Base-by-base conservation (phyloP, 805 yeast genomes). In the Metschnikowia lunata region DNA sequence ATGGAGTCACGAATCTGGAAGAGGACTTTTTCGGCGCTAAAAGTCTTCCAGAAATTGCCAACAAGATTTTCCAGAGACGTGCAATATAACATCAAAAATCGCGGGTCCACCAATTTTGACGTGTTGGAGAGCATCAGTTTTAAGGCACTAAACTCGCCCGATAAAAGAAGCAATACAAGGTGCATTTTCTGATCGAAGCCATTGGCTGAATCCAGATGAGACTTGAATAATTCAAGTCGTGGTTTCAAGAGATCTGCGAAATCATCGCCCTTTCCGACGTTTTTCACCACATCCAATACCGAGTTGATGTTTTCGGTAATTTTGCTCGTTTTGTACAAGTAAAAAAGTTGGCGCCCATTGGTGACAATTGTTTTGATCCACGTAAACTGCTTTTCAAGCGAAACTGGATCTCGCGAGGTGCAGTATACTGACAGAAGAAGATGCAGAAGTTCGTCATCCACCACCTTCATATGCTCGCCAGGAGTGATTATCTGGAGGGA, bases 371-470 rank as follows among this genome's bases (percentile, higher is more conserved):
- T 31, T n/a, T 36, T 30, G 27, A 43, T 33, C 4, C 13, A 26
- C 11, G 23, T 27, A 18, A 42, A 47, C 27, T 36, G 41, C 18
- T 43, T 47, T 11, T 29, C 30, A 2, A 40, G 47, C n/a, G 37
- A 34, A 6, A 37, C 40, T 14, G 27, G 33, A 9, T 36, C 26
- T 7, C 48, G 36, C 4, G 38, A 32, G 8, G 28, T 10, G 30
- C 39, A 48, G 10, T 42, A 28, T 6, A 37, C 42, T 6, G 31
- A 27, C n/a, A 39, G 30, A 7, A 45, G 39, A 8, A 36, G 6
- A 12, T 15, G 38, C 56, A 50, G 54, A 30, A 50, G 46, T 26
- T 39, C 49, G 3, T 13, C 8, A 29, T 45, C 49, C 5, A 35
- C 46, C 8, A 41, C 42, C 15, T 33, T 42, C 8, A 50, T 31